Conservation (phyloP, 345 rosid genomes). For the Psidium friedrichsthalianum region DNA sequence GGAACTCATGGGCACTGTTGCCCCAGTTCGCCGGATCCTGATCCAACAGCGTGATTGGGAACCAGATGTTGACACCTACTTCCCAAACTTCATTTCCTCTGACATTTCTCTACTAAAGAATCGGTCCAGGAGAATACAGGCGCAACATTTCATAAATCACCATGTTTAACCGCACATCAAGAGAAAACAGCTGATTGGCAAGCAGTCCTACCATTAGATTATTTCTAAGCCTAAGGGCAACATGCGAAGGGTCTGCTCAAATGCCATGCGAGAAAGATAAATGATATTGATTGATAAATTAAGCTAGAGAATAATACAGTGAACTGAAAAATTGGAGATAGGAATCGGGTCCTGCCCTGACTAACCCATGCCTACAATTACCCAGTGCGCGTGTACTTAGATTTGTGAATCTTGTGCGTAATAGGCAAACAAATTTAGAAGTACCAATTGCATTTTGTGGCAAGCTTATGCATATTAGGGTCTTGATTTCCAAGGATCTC, state of each 20-base stretch:
- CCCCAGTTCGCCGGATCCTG: constrained; percentile 17
- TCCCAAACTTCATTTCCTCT: constrained; percentile 15
- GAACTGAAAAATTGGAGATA: background rate
- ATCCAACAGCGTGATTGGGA: constrained; percentile 7
- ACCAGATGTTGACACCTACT: constrained; percentile 9
- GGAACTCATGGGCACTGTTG: constrained; percentile 10
- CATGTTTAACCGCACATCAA: constrained; percentile 11
- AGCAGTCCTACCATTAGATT: background rate
- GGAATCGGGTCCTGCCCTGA: background rate
- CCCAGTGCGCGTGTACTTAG: background rate
- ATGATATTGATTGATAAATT: background rate
- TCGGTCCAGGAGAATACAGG: constrained; percentile 10
- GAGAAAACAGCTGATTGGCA: background rate
- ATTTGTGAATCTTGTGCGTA: background rate
- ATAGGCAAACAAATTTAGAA: background rate
- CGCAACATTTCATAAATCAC: constrained; percentile 21
- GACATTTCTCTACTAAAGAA: background rate
- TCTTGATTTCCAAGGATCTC: constrained; percentile 6
- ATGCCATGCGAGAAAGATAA: background rate
- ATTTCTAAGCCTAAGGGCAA: background rate
- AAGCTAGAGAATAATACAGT: background rate
- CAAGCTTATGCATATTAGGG: constrained; percentile 10
- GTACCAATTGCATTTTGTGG: constrained; percentile 14
- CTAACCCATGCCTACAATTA: background rate
- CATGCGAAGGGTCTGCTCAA: background rate